Evolutionary conservation across 2,329 filamentous ascomycete genomes (phyloP), one percentile per base, ranked within the genome.

Genomic region (Ampelomyces quisqualis): DNA sequence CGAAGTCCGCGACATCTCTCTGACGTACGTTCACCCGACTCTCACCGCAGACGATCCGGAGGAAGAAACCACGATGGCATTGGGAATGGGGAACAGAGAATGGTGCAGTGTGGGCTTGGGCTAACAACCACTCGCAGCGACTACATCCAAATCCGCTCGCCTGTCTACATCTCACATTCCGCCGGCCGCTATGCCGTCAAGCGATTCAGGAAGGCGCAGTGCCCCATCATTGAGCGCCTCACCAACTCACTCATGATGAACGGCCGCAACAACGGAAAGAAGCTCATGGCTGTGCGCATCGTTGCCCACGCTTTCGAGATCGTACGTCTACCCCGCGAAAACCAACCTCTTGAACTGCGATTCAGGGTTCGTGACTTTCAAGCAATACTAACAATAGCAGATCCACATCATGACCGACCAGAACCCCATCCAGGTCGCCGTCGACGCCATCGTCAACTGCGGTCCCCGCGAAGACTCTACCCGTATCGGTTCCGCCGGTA

Each of bases 191-290:
- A 95, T 84, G 93, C 93, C 73, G 84, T 86, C 79, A 98, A 98
- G 90, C 87, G 94, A 73, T 98, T 98, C 89, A 88, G 93, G 82
- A 98, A 98, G 86, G 93, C 94, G 74, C 94, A 97, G 84, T 98
- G 93, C 88, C 93, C 93, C 70, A 97, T 98, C 85, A 96, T 98
- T 73, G 93, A 98, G 88, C 91, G 93, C 75, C 86, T 98, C 68
- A 98, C 93, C 83, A 98, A 98, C 88, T 97, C 93, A 49, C 86
- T 98, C 75, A 98, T 98, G 94, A 97, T 97, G 91, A 95, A 98
- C 86, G 93, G 93, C 78, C 93, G 93, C 79, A 98, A 98, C 88
- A 98, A 96, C 88, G 93, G 93, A 78, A 98, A 98, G 88, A 98
- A 98, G 89, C 85, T 97, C 73, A 96, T 95, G 90, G 94, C 93